Conservation (phyloP, 164 flowering plant genomes). For the Pachysandra terminalis region DNA sequence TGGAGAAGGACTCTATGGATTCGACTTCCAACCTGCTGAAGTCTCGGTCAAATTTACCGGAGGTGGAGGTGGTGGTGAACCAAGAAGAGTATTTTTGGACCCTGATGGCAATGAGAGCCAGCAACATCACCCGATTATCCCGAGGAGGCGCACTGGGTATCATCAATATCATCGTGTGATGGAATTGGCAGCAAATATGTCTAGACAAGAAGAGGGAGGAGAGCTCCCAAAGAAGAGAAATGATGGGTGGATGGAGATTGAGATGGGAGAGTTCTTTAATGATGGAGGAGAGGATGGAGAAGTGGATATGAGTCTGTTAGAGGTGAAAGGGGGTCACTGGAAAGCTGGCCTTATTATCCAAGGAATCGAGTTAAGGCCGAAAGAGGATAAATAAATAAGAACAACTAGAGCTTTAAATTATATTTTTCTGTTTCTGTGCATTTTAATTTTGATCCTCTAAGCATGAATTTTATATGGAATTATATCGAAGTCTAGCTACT, state of each 20-base stretch:
- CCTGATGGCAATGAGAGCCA: not conserved
- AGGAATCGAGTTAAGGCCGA: constrained; percentile 29
- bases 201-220: not conserved
- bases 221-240: constrained; percentile 1
- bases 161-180: not conserved
- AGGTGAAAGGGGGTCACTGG: not conserved
- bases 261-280: constrained; percentile 25
- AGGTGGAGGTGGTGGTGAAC: constrained; percentile 7
- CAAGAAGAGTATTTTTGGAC: constrained; percentile 8
- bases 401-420: no score
- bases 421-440: no score
- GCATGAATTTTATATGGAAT: no score
- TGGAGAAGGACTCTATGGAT: constrained; percentile 34
- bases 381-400: not conserved
- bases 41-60: constrained; percentile 25
- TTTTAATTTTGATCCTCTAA: no score
- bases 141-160: no score
- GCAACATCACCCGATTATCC: no score
- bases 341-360: constrained; percentile 19
- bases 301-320: constrained; percentile 6
- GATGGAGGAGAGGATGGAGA: not conserved
- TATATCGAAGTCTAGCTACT: no score
- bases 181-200: no score
- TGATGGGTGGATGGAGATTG: constrained; percentile 31
- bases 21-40: constrained; percentile 29